Base-by-base conservation (phyloP, 2,329 filamentous ascomycete species). In the Aquanectria penicillioides region DNA sequence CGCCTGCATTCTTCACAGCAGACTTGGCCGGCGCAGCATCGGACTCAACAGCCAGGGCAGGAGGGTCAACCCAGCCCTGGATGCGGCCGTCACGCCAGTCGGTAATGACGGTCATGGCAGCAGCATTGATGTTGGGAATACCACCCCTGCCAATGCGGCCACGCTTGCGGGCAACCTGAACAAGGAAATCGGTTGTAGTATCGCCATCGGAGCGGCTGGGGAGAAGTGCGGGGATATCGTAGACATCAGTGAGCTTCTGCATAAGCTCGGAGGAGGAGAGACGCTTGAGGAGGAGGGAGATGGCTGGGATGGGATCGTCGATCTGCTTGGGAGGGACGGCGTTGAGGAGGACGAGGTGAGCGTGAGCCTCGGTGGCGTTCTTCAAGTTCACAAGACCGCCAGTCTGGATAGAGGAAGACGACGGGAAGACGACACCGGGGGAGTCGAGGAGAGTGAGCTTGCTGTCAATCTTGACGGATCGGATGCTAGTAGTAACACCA, bases 51-150 rank as follows among this genome's bases (percentile, higher is more conserved):
- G 85, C 79, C 59, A 92, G 77, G 29, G 84, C 83, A 7, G 94
- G 93, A 3, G 93, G 86, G 68, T 93, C 90, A 43, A 89, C 86
- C 94, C 94, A 97, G 56, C 94, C 94, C 77, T 96, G 93, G 69
- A 99, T 96, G 49, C 95, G 87, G 22, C 94, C 94, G 74, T 98
- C 94, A 67, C 95, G 87, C 92, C 95, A 97, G 80, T 99, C 95
- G n/a, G 89, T 95, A 57, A 99, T 88, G 54, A 99, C 94, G 1
- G 92, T 90, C 85, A 95, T 94, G 63, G 94, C 95, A 7, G 95
- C 94, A 51, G 91, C 89, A 66, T 88, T 83, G 58, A 98, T 77
- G 76, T 98, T 99, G 37, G 95, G 95, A 13, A 98, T 85, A 62
- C 95, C 95, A 17, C 94, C 94, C 67, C 91, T 90, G 47, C 94